Evolutionary conservation across 768 basidiomycete species (phyloP).

Genomic region (Daedalea quercina): DNA sequence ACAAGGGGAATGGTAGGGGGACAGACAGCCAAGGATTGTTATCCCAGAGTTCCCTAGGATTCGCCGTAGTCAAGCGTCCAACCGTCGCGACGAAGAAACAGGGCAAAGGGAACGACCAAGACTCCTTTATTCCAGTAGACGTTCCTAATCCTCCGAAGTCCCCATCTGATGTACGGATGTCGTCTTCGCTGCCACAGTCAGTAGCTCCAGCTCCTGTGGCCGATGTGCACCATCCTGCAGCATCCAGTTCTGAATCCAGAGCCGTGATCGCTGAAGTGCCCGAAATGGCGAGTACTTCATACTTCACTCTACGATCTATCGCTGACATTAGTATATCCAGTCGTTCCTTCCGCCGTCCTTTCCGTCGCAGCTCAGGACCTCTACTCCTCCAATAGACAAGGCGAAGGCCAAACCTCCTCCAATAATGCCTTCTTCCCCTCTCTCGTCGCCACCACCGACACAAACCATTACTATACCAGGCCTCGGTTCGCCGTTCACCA

Average conservation of each 20-base stretch:
- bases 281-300: constrained; percentile 28
- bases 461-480: constrained; percentile 12
- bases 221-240: not conserved
- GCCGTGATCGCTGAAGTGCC: constrained; percentile 26
- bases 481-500: constrained; percentile 11
- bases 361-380: constrained; percentile 43
- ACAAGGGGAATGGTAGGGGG: constrained; percentile 10
- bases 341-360: constrained; percentile 52
- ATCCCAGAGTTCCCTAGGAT: constrained; percentile 30
- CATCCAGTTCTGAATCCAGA: constrained; percentile 7
- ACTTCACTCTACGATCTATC: constrained; percentile 3
- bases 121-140: not conserved
- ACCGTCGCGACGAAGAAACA: constrained; percentile 2
- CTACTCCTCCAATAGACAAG: constrained; percentile 37
- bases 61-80: constrained; percentile 35
- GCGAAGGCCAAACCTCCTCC: constrained; percentile 36
- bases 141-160: not conserved
- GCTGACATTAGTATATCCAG: constrained; percentile 19
- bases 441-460: constrained; percentile 12
- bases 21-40: not conserved
- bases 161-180: constrained; percentile 2
- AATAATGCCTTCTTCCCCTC: constrained; percentile 24
- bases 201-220: not conserved
- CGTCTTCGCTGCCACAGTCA: not conserved
- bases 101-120: not conserved